Evolutionary conservation across 2,329 filamentous ascomycete species (phyloP).

Genomic region (Tolypocladium sp.): DNA sequence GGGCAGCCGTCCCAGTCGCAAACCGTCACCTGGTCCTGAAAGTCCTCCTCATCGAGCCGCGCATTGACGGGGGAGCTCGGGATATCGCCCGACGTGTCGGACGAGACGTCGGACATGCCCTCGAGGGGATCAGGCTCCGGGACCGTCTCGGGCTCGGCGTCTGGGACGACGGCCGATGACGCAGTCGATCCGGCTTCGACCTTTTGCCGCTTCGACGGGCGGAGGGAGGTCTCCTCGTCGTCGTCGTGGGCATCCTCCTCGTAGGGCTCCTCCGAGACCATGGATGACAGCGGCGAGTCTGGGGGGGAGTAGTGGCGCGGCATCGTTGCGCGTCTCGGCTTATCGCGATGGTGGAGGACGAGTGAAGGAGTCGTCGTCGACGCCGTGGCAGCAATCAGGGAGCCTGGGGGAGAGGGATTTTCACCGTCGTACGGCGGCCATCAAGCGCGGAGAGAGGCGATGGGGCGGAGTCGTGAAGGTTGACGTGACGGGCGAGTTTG

Average conservation of each 20-base stretch:
- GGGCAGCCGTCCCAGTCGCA: slow-evolving; percentile 73
- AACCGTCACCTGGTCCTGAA: slow-evolving; percentile 66
- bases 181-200: slow-evolving; percentile 33
- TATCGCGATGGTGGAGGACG: not conserved
- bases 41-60: slow-evolving; percentile 64
- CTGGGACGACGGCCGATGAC: slow-evolving; percentile 32
- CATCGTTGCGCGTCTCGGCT: not conserved
- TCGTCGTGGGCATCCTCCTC: slow-evolving; percentile 36
- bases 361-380: not conserved
- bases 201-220: slow-evolving; percentile 39
- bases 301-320: slow-evolving; percentile 21
- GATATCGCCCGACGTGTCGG: slow-evolving; percentile 81
- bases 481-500: not conserved
- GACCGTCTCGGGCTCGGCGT: slow-evolving; percentile 34
- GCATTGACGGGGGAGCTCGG: slow-evolving; percentile 61
- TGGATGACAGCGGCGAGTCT: slow-evolving; percentile 39
- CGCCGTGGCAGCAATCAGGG: not conserved
- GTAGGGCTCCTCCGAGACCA: slow-evolving; percentile 35
- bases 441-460: not conserved
- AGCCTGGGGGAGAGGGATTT: not conserved
- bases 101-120: slow-evolving; percentile 66
- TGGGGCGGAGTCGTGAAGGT: not conserved
- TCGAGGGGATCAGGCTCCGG: slow-evolving; percentile 44
- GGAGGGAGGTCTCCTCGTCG: slow-evolving; percentile 27
- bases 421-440: not conserved